These are phyloP conservation scores for Oxytropis ochrocephala DNA, from an alignment of 306 rosid genomes.

Conservation along the genomic window DNA sequence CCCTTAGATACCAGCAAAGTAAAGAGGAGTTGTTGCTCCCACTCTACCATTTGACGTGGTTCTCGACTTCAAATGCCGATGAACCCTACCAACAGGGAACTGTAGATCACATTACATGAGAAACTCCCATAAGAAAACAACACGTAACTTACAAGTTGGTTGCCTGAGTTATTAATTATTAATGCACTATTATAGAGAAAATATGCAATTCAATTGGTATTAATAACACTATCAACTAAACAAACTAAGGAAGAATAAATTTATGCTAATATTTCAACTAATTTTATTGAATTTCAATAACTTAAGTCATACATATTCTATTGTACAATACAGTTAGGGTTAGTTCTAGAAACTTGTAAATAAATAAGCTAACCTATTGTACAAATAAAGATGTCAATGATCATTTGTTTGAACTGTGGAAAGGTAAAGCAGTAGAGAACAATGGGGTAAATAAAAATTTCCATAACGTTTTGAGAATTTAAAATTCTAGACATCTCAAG, in stretches of 20 bases:
- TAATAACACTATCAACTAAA: not conserved
- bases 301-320: too few species aligned
- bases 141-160: not conserved
- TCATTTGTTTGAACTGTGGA: not conserved
- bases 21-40: constrained; percentile 73
- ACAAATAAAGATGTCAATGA: not conserved
- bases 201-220: not conserved
- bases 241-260: not conserved
- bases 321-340: not conserved
- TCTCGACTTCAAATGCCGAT: constrained; percentile 55
- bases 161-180: not conserved
- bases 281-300: not conserved
- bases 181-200: not conserved
- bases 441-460: not conserved
- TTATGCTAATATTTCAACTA: not conserved
- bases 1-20: constrained; percentile 72
- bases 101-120: constrained; percentile 28
- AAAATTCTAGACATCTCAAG: too few species aligned
- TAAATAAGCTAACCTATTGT: not conserved
- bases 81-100: constrained; percentile 75
- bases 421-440: not conserved
- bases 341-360: not conserved
- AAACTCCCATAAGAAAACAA: not conserved
- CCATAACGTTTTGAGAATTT: too few species aligned
- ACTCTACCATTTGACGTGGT: constrained; percentile 66